Evolutionary conservation across 163 green algal genomes (phyloP).

Genomic region (Chlamydomonas reinhardtii): DNA sequence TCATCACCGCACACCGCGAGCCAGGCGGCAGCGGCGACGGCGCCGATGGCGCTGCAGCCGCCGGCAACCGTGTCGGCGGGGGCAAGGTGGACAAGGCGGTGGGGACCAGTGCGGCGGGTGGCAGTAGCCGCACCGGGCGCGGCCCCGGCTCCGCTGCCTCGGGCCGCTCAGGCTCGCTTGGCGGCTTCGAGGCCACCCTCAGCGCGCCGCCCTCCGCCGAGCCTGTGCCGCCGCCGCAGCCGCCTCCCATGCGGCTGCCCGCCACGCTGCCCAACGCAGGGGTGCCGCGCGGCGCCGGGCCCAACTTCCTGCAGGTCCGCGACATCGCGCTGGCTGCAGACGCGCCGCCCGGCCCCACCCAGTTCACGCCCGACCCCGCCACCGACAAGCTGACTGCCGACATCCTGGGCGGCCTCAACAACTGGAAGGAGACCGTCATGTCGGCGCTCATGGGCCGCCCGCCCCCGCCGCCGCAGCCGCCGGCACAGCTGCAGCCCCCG

Average conservation of each 20-base stretch:
- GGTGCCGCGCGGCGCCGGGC: conserved; percentile 28
- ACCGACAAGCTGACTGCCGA: background rate
- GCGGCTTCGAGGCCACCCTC: too few species aligned
- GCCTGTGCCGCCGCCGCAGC: background rate
- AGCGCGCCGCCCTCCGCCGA: background rate
- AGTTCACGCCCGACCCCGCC: background rate
- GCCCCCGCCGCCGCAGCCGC: background rate
- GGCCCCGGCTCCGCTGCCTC: background rate
- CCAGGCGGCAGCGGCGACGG: background rate
- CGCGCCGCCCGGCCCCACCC: background rate
- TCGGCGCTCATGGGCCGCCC: conserved; percentile 24
- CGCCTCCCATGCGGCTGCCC: background rate
- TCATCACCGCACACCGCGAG: conserved; percentile 3
- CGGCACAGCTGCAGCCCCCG: background rate
- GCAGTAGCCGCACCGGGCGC: too few species aligned
- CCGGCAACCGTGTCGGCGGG: background rate
- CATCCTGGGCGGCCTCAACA: conserved; percentile 13
- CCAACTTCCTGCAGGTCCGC: conserved; percentile 31
- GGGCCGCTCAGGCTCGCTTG: background rate
- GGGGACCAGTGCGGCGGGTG: too few species aligned
- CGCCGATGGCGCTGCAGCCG: too few species aligned
- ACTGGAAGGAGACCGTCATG: conserved; percentile 19
- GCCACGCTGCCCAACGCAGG: conserved; percentile 34
- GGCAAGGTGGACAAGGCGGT: too few species aligned
- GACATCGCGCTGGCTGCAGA: conserved; percentile 10